Evolutionary conservation across 1,284 basidiomycete species (phyloP).

Genomic region (Cystobasidium slooffiae): DNA sequence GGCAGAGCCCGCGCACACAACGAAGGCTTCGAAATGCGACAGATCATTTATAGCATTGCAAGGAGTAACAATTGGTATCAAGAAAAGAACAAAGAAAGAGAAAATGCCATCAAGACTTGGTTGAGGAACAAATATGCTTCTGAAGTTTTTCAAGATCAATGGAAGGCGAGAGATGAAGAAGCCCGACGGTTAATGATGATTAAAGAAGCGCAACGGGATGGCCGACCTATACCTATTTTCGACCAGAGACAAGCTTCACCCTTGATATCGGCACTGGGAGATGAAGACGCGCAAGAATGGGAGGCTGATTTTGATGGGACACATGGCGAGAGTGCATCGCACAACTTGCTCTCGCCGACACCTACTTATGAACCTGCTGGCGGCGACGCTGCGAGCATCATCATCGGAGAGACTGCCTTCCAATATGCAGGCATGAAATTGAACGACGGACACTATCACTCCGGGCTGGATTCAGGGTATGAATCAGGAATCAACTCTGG

Average conservation of each 20-base stretch:
- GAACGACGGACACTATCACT: background rate
- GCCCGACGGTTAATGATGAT: background rate
- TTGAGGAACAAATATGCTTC: background rate
- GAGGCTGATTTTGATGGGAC: conserved; percentile 10
- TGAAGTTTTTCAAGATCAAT: conserved; percentile 14
- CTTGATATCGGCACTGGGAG: conserved; percentile 2
- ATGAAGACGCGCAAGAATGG: conserved; percentile 7
- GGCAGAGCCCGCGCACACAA: background rate
- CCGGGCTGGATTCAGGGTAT: background rate
- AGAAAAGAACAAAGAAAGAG: conserved; percentile 1
- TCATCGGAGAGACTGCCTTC: conserved; percentile 11
- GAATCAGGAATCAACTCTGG: background rate
- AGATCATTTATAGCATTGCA: conserved; percentile 21
- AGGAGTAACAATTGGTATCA: background rate
- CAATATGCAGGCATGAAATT: conserved; percentile 23
- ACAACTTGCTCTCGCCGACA: conserved; percentile 27
- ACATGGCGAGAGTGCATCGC: background rate
- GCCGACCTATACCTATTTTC: background rate
- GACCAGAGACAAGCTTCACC: conserved; percentile 3
- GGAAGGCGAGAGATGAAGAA: conserved; percentile 6
- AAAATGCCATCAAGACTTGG: conserved; percentile 10
- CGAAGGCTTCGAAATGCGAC: conserved; percentile 2
- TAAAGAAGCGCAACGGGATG: conserved; percentile 9
- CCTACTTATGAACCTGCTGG: background rate
- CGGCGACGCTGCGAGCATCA: background rate